Evolutionary conservation across 176 grass and related monocot species (phyloP), one percentile per base, ranked within the genome.

Genomic region (Lolium multiflorum): DNA sequence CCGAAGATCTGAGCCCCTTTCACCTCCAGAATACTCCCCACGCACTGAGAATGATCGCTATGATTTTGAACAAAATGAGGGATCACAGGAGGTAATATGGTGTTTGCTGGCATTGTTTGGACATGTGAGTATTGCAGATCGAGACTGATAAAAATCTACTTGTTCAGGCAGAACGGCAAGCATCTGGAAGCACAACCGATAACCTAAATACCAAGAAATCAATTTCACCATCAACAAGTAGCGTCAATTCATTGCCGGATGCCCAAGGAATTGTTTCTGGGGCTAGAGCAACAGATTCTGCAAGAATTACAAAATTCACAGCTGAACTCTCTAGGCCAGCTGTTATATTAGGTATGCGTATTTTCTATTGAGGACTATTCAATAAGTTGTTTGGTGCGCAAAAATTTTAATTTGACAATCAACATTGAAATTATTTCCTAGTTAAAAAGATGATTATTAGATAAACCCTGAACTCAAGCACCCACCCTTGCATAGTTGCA

Each of bases 211-310:
- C 80, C 70, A 94, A 96, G 62, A 96, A 88, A 71, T 76, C 85
- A 71, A 94, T 83, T 80, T 41, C 78, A 54, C 91, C 85, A 69
- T 86, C 90, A 52, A 86, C 90, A 76, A 97, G 85, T 69, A 99
- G 76, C 57, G 22, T 62, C 3, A 93, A 46, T 85, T 78, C 77
- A 46, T 91, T 88, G 71, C 85, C 92, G 69, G 92, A 99, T 90
- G 90, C 87, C 54, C 90, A 93, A 78, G 86, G 94, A 71, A 89
- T 87, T 87, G 86, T 97, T 85, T 95, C 90, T 70, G 97, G 92
- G 24, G 90, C 97, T 88, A 92, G 97, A 90, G 94, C 97, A 61
- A 97, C 97, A 58, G 97, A 99, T 92, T 96, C 97, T 18, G 90
- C 97, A 13, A 90, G 97, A 85, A 79, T 99, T 24, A 73, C 80